These are phyloP conservation scores for Clathrus columnatus DNA, from an alignment of 768 basidiomycete genomes.

Conservation along the genomic window DNA sequence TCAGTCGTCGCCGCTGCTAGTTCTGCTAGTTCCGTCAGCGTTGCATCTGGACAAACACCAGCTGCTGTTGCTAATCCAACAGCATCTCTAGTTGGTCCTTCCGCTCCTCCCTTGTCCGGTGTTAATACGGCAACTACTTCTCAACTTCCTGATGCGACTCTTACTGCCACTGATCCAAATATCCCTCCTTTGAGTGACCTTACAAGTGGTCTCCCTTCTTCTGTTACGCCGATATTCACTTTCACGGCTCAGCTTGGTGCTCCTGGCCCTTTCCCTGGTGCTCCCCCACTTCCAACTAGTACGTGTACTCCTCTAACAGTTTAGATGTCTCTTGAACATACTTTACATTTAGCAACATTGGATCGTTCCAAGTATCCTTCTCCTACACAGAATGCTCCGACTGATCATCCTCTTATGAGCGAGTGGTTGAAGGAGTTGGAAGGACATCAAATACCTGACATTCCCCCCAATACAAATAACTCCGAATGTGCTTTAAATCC, in stretches of 20 bases:
- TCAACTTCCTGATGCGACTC: constrained; percentile 7
- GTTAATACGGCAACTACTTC: not conserved
- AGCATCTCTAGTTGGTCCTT: not conserved
- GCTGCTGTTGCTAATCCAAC: not conserved
- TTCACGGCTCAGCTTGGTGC: constrained; percentile 52
- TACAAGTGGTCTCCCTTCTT: constrained; percentile 54
- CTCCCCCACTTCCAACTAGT: constrained; percentile 62
- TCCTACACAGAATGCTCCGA: constrained; percentile 6
- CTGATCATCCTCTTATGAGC: constrained; percentile 54
- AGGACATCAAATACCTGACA: constrained; percentile 56
- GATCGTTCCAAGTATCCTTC: constrained; percentile 7
- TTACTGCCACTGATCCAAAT: constrained; percentile 27
- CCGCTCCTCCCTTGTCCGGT: not conserved
- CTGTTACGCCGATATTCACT: constrained; percentile 38
- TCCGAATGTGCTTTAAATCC: constrained; percentile 63
- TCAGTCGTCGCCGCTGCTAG: not conserved
- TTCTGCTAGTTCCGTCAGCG: not conserved
- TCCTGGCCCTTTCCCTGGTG: constrained; percentile 53
- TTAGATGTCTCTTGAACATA: not conserved
- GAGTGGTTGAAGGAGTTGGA: constrained; percentile 72
- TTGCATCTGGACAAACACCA: not conserved
- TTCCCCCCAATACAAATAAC: constrained; percentile 47
- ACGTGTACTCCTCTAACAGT: constrained; percentile 13
- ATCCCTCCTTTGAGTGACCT: constrained; percentile 54
- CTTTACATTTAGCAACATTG: constrained; percentile 9